These are phyloP conservation scores for Nepenthes mirabilis DNA, from an alignment of 148 eudicot genomes.

Conservation along the genomic window DNA sequence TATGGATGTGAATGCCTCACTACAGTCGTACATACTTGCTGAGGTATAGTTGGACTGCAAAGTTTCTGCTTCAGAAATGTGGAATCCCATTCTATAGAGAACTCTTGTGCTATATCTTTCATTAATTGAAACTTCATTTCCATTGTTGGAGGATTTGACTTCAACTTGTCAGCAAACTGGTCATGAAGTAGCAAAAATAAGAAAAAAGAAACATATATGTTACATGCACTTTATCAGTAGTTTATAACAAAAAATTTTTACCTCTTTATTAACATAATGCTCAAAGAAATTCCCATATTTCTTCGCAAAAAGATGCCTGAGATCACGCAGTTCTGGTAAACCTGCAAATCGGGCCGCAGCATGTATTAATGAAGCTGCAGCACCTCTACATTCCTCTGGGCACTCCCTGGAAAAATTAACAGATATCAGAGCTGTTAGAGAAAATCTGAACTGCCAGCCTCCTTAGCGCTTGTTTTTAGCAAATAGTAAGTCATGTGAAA, in stretches of 20 bases:
- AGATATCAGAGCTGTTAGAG: neutral
- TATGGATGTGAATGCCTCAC: no score
- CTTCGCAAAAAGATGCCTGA: conserved; percentile 45
- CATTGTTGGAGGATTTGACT: conserved; percentile 26
- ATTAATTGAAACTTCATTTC: conserved; percentile 61
- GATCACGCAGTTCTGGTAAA: conserved; percentile 70
- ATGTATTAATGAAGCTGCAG: conserved; percentile 56
- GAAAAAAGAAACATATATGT: neutral
- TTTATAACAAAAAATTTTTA: conserved; percentile 4
- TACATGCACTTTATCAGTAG: neutral
- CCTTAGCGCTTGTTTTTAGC: no score
- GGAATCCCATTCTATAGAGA: conserved; percentile 43
- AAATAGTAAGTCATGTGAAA: no score
- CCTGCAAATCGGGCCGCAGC: conserved; percentile 96
- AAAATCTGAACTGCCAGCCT: neutral
- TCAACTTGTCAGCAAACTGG: conserved; percentile 53
- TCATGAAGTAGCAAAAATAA: conserved; percentile 7
- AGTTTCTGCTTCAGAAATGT: conserved; percentile 41
- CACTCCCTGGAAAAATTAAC: conserved; percentile 39
- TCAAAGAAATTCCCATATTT: conserved; percentile 61
- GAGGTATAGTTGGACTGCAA: conserved; percentile 4
- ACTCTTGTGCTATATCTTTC: conserved; percentile 52
- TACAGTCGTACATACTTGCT: neutral
- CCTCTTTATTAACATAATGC: conserved; percentile 49
- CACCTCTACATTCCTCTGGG: conserved; percentile 74